Conservation (phyloP, 768 basidiomycete genomes). For the Sistotremastrum niveocremeum region DNA sequence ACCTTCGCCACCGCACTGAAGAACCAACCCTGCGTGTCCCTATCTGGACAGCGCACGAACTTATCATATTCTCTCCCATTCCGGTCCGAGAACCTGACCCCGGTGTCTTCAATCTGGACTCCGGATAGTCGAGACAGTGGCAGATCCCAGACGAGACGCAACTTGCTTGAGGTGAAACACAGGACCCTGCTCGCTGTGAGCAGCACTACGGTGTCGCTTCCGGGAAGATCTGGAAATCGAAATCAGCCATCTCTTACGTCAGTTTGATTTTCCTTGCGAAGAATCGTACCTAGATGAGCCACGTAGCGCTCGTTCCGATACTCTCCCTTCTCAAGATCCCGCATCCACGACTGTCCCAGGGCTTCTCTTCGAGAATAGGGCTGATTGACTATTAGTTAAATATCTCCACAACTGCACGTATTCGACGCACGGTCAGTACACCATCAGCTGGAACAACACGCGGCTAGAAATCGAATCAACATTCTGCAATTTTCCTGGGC, state of each 20-base stretch:
- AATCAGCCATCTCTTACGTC: background rate
- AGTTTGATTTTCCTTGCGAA: background rate
- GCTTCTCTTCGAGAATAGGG: constrained; percentile 86
- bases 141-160: constrained; percentile 85
- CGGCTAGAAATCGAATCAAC: constrained; percentile 34
- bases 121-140: constrained; percentile 78
- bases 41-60: constrained; percentile 66
- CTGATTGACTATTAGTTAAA: constrained; percentile 24
- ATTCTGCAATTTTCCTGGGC: background rate
- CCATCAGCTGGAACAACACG: constrained; percentile 79
- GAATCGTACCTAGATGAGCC: constrained; percentile 70
- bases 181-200: constrained; percentile 70
- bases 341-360: constrained; percentile 93
- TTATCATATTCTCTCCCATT: constrained; percentile 60
- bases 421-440: constrained; percentile 58
- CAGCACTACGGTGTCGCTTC: constrained; percentile 66
- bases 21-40: constrained; percentile 66
- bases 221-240: constrained; percentile 44
- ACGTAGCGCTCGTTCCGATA: constrained; percentile 80
- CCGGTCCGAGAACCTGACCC: constrained; percentile 79
- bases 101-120: constrained; percentile 80
- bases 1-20: constrained; percentile 64
- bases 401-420: background rate
- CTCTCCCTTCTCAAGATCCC: constrained; percentile 79
- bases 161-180: constrained; percentile 73